A percentile compares a stretch with the other conserved stretches of the same genome.
phyloP scores from a whole-genome alignment of 2,329 filamentous ascomycete species.

The Huntiella moniliformis region DNA sequence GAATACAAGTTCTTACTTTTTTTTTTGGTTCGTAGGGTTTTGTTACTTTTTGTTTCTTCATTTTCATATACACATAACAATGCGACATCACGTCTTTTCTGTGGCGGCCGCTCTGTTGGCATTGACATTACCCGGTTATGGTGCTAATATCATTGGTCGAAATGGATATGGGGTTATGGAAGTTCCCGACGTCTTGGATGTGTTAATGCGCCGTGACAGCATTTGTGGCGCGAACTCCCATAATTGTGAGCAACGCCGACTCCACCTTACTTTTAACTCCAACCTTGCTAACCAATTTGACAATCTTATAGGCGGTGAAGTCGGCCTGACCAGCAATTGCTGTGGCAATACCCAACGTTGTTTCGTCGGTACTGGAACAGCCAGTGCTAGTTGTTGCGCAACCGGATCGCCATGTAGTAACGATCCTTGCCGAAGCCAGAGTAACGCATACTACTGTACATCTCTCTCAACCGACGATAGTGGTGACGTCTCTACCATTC shows the following conservation, averaged over 20 bases:
- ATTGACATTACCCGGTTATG: neutral
- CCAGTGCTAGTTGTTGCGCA: conserved; percentile 22
- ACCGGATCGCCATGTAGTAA: conserved; percentile 23
- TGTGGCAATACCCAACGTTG: conserved; percentile 28
- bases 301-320: conserved; percentile 23
- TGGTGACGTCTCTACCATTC: too few relatives aligned
- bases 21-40: neutral
- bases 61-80: neutral
- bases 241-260: conserved; percentile 1
- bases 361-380: conserved; percentile 21
- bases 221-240: neutral
- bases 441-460: conserved; percentile 13
- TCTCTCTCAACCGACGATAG: conserved; percentile 11
- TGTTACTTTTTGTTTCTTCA: neutral
- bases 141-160: conserved; percentile 1
- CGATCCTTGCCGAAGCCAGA: conserved; percentile 20
- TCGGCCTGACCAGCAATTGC: conserved; percentile 22
- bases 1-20: neutral
- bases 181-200: neutral
- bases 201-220: neutral
- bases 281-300: neutral
- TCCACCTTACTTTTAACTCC: neutral
- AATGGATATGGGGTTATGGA: conserved; percentile 1
- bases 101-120: neutral
- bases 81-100: neutral